A percentile compares a stretch with the other conserved stretches of the same genome.
phyloP scores from a whole-genome alignment of 257 asterid species.

The Forsythia suspensa region DNA sequence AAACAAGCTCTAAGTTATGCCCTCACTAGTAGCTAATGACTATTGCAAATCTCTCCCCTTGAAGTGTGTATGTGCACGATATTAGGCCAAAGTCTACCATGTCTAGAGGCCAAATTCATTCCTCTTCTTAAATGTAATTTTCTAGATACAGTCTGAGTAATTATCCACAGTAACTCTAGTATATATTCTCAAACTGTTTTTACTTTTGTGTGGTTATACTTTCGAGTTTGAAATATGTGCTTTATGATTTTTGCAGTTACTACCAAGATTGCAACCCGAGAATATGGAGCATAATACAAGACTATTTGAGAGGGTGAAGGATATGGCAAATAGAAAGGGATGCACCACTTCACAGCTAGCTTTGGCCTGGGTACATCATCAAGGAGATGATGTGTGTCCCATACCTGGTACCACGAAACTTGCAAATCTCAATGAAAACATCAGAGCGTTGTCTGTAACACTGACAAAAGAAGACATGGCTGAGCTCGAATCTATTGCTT shows the following conservation, averaged over 20 bases:
- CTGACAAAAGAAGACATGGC: slow-evolving; percentile 24
- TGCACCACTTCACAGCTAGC: neutral
- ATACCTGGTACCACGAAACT: slow-evolving; percentile 28
- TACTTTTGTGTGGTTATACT: no score
- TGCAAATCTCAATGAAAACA: slow-evolving; percentile 31
- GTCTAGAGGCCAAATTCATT: no score
- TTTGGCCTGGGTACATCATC: neutral
- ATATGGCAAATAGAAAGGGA: neutral
- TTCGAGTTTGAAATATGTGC: neutral
- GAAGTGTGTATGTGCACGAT: no score
- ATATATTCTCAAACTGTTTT: no score
- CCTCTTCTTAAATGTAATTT: no score
- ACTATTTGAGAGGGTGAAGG: neutral
- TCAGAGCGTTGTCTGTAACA: slow-evolving; percentile 25
- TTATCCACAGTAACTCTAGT: no score
- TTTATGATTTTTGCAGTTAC: neutral
- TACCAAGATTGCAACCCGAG: slow-evolving; percentile 20
- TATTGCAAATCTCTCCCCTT: no score
- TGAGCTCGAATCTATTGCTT: slow-evolving; percentile 7
- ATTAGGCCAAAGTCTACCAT: no score
- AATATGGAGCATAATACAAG: slow-evolving; percentile 23
- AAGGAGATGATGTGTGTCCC: neutral
- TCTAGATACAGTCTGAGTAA: no score
- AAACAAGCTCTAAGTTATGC: no score
- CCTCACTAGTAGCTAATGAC: no score